Evolutionary conservation across 129 eudicot species (phyloP), one percentile per base, ranked within the genome.

Genomic region (Apium graveolens): DNA sequence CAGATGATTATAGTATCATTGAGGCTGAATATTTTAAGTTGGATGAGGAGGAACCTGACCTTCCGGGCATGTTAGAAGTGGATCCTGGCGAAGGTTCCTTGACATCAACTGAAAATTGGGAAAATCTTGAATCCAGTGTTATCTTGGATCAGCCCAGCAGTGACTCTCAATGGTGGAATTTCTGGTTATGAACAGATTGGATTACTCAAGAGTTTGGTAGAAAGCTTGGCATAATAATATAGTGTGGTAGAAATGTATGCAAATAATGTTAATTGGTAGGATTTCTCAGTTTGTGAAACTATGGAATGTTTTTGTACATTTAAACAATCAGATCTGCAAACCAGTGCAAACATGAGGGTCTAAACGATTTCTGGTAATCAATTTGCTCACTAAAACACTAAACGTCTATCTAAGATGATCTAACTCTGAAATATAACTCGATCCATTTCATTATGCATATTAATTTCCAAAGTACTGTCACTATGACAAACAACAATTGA

Each of bases 141-240:
- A 76, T 85, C 26, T 78, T 86, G 73, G 87, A 86, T 44, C 81
- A 83, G 69, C 48, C 84, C 14, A 48, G 77, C 75, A 83, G 77
- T 77, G 72, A 31, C 39, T 78, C 46, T 70, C 85, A 82, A 78
- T 91, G 91, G 93, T 91, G 89, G 90, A 91, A 91, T 46, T 83
- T 86, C 35, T 89, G 97, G 97, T 79, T 83, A 82, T 91, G 80
- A 86, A 42, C 38, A 34, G 3, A 46, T 72, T 55, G 46, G 43
- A 3, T 57, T 57, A 57, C 29, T 57, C 26, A 44, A 44, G 48
- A 44, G 14, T 44, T 44, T 24, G 1, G 16, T 11, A 26, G 68
- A 10, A 60, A n/a, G 29, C 5, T 60, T n/a, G 14, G 68, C 32
- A 60, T 8, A 60, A n/a, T 11, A 60, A 53, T 20, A n/a, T 12